These are phyloP conservation scores for Royoungia palumana DNA, from an alignment of 768 basidiomycete genomes.

Conservation along the genomic window DNA sequence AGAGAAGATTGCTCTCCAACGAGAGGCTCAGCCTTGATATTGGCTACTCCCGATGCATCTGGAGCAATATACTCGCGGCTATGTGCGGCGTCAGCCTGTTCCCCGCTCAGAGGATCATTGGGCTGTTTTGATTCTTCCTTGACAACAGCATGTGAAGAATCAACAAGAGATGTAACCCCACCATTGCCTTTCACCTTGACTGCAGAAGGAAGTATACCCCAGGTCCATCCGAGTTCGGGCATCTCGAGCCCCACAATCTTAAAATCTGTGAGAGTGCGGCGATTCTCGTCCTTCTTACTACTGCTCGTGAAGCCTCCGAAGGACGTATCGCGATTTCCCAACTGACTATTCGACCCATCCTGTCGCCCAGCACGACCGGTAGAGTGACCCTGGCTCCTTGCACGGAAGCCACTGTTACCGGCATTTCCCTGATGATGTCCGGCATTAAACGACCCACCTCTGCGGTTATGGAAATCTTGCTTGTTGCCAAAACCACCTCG, in stretches of 20 bases:
- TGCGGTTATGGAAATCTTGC: constrained; percentile 62
- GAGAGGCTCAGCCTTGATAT: constrained; percentile 31
- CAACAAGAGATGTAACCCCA: constrained; percentile 28
- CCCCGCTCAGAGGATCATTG: constrained; percentile 18
- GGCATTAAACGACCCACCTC: constrained; percentile 59
- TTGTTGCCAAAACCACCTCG: constrained; percentile 62
- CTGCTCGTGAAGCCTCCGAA: constrained; percentile 42
- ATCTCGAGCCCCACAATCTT: constrained; percentile 91
- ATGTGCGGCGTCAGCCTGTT: constrained; percentile 16
- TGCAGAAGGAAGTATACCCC: constrained; percentile 60
- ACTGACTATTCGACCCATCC: constrained; percentile 31
- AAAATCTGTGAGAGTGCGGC: constrained; percentile 95
- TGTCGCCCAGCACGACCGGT: constrained; percentile 38
- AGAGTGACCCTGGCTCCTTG: constrained; percentile 58
- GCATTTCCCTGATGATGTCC: constrained; percentile 39
- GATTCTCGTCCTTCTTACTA: constrained; percentile 85
- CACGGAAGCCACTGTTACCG: constrained; percentile 49
- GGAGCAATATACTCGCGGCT: constrained; percentile 20
- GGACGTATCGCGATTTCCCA: constrained; percentile 50
- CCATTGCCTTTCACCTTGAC: constrained; percentile 39
- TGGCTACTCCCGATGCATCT: constrained; percentile 31
- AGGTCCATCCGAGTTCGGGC: constrained; percentile 78
- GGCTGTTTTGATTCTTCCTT: constrained; percentile 31
- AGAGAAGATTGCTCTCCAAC: constrained; percentile 29
- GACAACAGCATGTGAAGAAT: constrained; percentile 30